Conservation (phyloP, 768 basidiomycete genomes). For the Mycena amicta region DNA sequence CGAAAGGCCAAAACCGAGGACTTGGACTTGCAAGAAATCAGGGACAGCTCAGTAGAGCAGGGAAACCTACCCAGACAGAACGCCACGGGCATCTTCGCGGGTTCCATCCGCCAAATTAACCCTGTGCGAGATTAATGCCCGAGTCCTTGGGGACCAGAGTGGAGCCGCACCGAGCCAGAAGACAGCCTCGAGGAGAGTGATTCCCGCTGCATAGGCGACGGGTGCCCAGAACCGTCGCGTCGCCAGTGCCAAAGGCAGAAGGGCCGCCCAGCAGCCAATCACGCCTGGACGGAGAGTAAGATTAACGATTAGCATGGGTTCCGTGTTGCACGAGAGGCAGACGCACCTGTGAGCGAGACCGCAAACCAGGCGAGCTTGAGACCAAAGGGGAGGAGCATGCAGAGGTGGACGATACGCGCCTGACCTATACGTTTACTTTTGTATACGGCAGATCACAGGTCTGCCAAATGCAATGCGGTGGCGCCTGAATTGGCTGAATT, state of each 20-base stretch:
- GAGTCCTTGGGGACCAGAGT: background rate
- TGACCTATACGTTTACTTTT: too few species aligned
- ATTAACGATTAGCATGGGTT: background rate
- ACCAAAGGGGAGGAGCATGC: slow-evolving; percentile 21
- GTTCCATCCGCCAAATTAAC: slow-evolving; percentile 18
- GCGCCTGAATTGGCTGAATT: background rate
- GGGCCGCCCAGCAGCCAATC: slow-evolving; percentile 25
- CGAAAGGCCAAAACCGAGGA: slow-evolving; percentile 5
- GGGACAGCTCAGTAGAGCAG: background rate
- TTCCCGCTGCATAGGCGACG: slow-evolving; percentile 15
- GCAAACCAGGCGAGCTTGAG: slow-evolving; percentile 23
- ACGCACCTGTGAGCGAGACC: slow-evolving; percentile 19
- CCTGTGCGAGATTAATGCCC: slow-evolving; percentile 1
- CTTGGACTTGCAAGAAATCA: slow-evolving; percentile 6
- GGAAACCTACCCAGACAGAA: slow-evolving; percentile 12
- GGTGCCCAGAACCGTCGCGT: slow-evolving; percentile 18
- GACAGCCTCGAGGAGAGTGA: slow-evolving; percentile 13
- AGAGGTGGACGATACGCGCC: background rate
- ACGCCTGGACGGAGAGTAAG: slow-evolving; percentile 4
- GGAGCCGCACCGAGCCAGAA: slow-evolving; percentile 14
- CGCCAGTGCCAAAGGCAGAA: slow-evolving; percentile 18
- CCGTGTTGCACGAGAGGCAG: too few species aligned
- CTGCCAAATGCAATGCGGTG: background rate
- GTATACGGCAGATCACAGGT: background rate
- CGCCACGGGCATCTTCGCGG: slow-evolving; percentile 5